Conservation (phyloP, 2,329 filamentous ascomycete genomes). For the Alternaria solani region DNA sequence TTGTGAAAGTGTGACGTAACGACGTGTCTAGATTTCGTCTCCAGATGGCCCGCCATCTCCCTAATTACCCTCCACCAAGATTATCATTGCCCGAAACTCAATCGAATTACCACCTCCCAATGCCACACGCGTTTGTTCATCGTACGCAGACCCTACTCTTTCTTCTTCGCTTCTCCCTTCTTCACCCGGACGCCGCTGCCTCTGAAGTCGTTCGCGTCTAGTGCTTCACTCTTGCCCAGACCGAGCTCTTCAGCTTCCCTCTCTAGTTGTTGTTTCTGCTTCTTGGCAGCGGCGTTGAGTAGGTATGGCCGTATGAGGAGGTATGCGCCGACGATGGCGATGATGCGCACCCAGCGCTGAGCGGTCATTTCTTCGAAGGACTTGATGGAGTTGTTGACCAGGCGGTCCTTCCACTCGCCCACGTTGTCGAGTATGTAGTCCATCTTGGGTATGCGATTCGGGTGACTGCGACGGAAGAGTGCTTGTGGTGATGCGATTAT, state of each 20-base stretch:
- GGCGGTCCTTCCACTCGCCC: constrained; percentile 47
- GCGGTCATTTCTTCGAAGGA: constrained; percentile 55
- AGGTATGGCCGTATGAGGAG: constrained; percentile 74
- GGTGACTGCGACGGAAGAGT: not conserved
- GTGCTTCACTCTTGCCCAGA: constrained; percentile 40
- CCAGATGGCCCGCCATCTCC: not conserved
- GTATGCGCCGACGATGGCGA: constrained; percentile 77
- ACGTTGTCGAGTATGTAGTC: constrained; percentile 36
- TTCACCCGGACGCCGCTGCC: constrained; percentile 32
- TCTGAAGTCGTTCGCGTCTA: constrained; percentile 44
- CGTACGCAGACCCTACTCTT: not conserved
- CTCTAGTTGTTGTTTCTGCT: constrained; percentile 71
- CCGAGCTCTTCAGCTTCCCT: constrained; percentile 55
- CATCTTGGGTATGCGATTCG: constrained; percentile 16
- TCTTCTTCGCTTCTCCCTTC: constrained; percentile 59
- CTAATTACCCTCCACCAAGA: not conserved
- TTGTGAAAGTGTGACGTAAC: not conserved
- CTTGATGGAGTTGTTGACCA: constrained; percentile 52
- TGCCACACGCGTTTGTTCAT: not conserved
- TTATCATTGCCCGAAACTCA: not conserved
- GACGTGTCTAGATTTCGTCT: not conserved
- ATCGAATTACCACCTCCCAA: not conserved
- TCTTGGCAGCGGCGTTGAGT: constrained; percentile 70
- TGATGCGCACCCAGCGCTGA: constrained; percentile 68
- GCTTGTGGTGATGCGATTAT: not conserved